A percentile compares a stretch with the other conserved stretches of the same genome.
phyloP scores from a whole-genome alignment of 805 yeast genomes.

The Candida maris region DNA sequence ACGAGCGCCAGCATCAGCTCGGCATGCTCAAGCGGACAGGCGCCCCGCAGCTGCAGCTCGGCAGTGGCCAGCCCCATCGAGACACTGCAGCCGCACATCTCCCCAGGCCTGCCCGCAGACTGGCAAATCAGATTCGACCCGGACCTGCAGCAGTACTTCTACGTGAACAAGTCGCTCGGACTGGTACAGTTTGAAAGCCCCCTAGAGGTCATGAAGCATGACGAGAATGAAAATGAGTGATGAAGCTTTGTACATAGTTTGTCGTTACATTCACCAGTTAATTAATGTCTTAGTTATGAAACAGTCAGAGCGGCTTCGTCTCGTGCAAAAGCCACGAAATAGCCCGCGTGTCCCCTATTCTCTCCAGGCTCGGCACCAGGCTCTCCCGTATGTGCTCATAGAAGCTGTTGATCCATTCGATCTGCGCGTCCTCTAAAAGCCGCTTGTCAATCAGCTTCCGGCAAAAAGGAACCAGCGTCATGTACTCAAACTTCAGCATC shows the following conservation, averaged over 20 bases:
- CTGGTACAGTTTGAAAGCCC: slow-evolving; percentile 43
- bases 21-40: neutral
- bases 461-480: slow-evolving; percentile 85
- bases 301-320: slow-evolving; percentile 37
- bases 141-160: slow-evolving; percentile 38
- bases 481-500: slow-evolving; percentile 72
- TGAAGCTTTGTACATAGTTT: slow-evolving; percentile 2
- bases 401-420: slow-evolving; percentile 63
- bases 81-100: neutral
- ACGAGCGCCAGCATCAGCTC: neutral
- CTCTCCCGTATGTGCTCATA: slow-evolving; percentile 55
- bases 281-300: neutral
- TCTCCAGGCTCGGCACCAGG: slow-evolving; percentile 48
- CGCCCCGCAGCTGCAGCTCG: neutral
- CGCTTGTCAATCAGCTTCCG: slow-evolving; percentile 60
- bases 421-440: slow-evolving; percentile 59
- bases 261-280: neutral
- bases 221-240: slow-evolving; percentile 7
- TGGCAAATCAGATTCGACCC: slow-evolving; percentile 39
- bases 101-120: slow-evolving; percentile 22
- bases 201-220: slow-evolving; percentile 34
- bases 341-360: slow-evolving; percentile 54
- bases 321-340: slow-evolving; percentile 70
- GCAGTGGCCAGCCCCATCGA: neutral
- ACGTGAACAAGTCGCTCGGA: slow-evolving; percentile 33